phyloP scores from a whole-genome alignment of 148 eudicot genomes.

The Pharnaceum exiguum region DNA sequence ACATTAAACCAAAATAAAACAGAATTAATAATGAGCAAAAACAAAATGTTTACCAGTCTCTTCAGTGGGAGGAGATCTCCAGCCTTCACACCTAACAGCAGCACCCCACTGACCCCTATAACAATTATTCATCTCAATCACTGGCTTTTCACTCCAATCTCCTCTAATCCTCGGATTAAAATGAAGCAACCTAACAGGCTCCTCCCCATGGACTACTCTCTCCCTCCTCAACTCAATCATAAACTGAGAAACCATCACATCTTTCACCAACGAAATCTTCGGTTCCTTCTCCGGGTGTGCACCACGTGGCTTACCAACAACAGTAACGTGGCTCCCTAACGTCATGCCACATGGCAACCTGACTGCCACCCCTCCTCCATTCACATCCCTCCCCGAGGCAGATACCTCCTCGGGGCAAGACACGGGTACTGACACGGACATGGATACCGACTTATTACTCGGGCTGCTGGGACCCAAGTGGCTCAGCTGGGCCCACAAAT shows the following conservation, averaged over 20 bases:
- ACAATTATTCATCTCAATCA: conserved; percentile 78
- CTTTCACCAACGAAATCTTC: conserved; percentile 33
- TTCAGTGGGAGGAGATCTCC: conserved; percentile 44
- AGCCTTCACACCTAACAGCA: conserved; percentile 67
- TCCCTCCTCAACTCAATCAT: conserved; percentile 69
- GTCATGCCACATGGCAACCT: conserved; percentile 61
- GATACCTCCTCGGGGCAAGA: conserved; percentile 35
- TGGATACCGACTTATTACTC: conserved; percentile 3
- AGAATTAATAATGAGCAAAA: background rate
- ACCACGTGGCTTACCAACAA: conserved; percentile 57
- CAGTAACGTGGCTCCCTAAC: conserved; percentile 71
- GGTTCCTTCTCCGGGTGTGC: conserved; percentile 49
- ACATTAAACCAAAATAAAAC: background rate
- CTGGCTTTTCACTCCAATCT: conserved; percentile 74
- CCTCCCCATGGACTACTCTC: conserved; percentile 44
- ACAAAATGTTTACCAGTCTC: conserved; percentile 85
- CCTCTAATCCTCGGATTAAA: conserved; percentile 85
- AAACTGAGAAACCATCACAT: conserved; percentile 67
- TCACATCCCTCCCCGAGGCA: conserved; percentile 25
- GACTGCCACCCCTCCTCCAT: conserved; percentile 21
- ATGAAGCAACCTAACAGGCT: conserved; percentile 59
- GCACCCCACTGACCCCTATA: conserved; percentile 81
- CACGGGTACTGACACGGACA: conserved; percentile 15
- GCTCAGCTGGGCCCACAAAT: conserved; percentile 37
- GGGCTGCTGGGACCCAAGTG: conserved; percentile 6